Evolutionary conservation across 345 rosid species (phyloP).

Genomic region (Brassica juncea): DNA sequence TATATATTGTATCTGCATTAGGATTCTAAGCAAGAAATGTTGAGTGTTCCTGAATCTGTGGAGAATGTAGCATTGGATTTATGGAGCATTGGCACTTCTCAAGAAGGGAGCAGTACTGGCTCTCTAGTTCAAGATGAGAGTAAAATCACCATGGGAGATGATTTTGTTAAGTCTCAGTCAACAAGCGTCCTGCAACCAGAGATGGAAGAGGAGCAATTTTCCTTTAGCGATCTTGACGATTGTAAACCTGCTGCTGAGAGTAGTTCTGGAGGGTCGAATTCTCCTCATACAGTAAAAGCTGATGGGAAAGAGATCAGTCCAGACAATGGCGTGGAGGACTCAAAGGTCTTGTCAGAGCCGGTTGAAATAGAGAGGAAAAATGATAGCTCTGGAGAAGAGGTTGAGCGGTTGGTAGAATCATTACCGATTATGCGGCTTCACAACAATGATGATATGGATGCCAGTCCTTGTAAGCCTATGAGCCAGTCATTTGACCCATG

Average conservation of each 20-base stretch:
- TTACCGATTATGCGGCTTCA: constrained; percentile 60
- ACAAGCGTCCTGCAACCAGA: constrained; percentile 42
- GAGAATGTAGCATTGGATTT: constrained; percentile 22
- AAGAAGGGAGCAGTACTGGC: constrained; percentile 32
- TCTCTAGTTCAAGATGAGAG: constrained; percentile 36
- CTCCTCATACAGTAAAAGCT: constrained; percentile 34
- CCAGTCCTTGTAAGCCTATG: constrained; percentile 42
- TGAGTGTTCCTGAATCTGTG: constrained; percentile 35
- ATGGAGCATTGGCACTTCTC: constrained; percentile 32
- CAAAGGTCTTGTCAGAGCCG: constrained; percentile 46
- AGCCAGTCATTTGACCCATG: constrained; percentile 65
- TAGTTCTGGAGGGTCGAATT: constrained; percentile 32
- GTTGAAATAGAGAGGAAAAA: constrained; percentile 49
- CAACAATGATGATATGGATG: constrained; percentile 36
- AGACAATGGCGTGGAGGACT: constrained; percentile 37
- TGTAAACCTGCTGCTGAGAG: constrained; percentile 34
- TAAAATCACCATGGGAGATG: constrained; percentile 24
- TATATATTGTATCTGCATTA: not conserved
- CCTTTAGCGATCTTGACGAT: constrained; percentile 64
- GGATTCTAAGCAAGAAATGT: constrained; percentile 32
- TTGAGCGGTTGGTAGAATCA: constrained; percentile 55
- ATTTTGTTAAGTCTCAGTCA: constrained; percentile 29
- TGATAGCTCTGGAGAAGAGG: constrained; percentile 36
- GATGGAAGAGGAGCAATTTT: constrained; percentile 74
- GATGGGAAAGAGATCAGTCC: constrained; percentile 32